Evolutionary conservation across 768 basidiomycete genomes (phyloP).

Genomic region (Pulveroboletus ravenelii): DNA sequence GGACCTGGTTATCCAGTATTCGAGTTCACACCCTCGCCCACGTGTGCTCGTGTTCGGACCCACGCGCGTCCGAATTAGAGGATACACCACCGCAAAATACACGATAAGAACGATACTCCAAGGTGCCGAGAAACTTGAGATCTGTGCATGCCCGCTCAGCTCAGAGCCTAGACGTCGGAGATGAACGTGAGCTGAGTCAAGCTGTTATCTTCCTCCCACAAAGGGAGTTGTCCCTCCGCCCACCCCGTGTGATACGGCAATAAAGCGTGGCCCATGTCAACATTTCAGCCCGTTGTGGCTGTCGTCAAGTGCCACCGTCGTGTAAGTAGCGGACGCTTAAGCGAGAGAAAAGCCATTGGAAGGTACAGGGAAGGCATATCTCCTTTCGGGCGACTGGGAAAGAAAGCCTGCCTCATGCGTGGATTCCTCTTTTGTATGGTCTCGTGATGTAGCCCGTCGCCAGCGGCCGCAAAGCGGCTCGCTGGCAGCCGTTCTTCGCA

Average conservation of each 20-base stretch:
- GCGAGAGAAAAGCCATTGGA: neutral
- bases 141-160: neutral
- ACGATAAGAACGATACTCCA: neutral
- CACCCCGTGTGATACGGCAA: neutral
- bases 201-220: neutral
- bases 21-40: neutral
- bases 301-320: neutral
- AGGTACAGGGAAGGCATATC: neutral
- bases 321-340: neutral
- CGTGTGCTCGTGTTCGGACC: neutral
- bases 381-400: neutral
- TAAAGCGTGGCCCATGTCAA: neutral
- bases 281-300: neutral
- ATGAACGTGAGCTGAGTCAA: conserved; percentile 9
- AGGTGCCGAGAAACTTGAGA: neutral
- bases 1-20: no score
- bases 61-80: neutral
- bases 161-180: conserved; percentile 8
- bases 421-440: neutral
- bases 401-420: neutral
- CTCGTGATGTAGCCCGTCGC: neutral
- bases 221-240: neutral
- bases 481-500: neutral
- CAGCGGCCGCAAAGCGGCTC: neutral
- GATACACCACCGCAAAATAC: no score